A percentile compares a stretch with the other conserved stretches of the same genome.
These are phyloP conservation scores for Gynandropsis gynandra DNA, from an alignment of 345 rosid species.

Conservation along the genomic window DNA sequence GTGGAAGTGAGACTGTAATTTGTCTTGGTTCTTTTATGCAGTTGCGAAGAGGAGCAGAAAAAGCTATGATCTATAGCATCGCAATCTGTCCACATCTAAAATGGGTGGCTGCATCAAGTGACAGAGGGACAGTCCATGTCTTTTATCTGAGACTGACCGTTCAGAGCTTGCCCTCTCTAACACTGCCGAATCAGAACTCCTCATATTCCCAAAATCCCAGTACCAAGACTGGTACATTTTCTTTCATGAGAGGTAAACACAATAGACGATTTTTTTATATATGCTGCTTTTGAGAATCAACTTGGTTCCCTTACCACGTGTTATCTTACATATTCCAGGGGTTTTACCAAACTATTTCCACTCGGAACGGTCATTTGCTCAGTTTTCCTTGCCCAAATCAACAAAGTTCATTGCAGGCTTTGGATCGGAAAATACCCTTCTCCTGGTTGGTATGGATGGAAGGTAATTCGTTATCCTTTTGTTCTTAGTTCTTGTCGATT, in stretches of 20 bases:
- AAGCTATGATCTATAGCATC: slow-evolving; percentile 67
- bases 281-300: not conserved
- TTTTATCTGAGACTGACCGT: slow-evolving; percentile 66
- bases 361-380: slow-evolving; percentile 93
- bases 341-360: slow-evolving; percentile 67
- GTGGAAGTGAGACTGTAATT: not conserved
- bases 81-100: slow-evolving; percentile 55
- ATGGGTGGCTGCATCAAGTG: slow-evolving; percentile 84
- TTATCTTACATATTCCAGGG: slow-evolving; percentile 34
- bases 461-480: slow-evolving; percentile 34
- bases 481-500: too few species aligned
- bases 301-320: not conserved
- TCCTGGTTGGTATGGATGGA: slow-evolving; percentile 67
- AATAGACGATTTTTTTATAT: not conserved
- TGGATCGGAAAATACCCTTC: slow-evolving; percentile 60
- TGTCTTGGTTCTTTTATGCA: slow-evolving; percentile 25
- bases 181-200: slow-evolving; percentile 29
- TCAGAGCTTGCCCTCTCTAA: slow-evolving; percentile 44
- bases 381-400: slow-evolving; percentile 60
- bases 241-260: slow-evolving; percentile 64
- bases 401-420: slow-evolving; percentile 68
- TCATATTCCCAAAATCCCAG: slow-evolving; percentile 37
- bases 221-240: slow-evolving; percentile 54
- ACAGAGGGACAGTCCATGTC: slow-evolving; percentile 75
- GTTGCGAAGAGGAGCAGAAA: slow-evolving; percentile 81